These are phyloP conservation scores for Crucibulum laeve DNA, from an alignment of 768 basidiomycete species.

Conservation along the genomic window DNA sequence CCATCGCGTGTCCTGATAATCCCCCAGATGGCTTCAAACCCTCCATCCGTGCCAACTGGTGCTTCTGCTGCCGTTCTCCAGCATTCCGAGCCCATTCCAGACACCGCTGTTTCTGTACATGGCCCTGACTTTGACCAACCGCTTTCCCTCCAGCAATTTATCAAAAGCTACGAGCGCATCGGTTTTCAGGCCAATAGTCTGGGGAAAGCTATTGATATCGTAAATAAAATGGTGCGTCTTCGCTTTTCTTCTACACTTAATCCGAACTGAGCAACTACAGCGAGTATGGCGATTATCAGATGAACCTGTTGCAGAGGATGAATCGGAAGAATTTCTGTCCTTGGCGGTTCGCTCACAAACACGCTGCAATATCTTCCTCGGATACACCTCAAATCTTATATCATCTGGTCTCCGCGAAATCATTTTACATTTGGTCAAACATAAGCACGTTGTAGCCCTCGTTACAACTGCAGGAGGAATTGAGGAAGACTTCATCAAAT, in stretches of 20 bases:
- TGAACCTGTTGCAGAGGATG: conserved; percentile 68
- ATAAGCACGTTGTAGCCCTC: conserved; percentile 82
- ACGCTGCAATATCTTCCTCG: conserved; percentile 88
- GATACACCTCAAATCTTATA: conserved; percentile 98
- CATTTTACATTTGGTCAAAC: conserved; percentile 87
- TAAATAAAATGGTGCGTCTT: conserved; percentile 82
- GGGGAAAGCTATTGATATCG: conserved; percentile 82
- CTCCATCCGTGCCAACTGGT: conserved; percentile 31
- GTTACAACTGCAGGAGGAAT: conserved; percentile 98
- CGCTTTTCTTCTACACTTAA: neutral
- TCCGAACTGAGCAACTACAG: conserved; percentile 34
- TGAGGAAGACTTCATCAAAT: conserved; percentile 99
- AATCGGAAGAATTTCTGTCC: conserved; percentile 59
- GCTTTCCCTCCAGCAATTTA: conserved; percentile 61
- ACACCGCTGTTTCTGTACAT: conserved; percentile 63
- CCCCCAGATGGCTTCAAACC: neutral
- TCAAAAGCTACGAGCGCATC: conserved; percentile 81
- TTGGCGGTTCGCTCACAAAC: conserved; percentile 62
- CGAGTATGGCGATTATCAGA: conserved; percentile 87
- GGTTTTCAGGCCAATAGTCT: conserved; percentile 98
- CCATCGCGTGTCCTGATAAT: neutral
- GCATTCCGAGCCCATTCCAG: conserved; percentile 68
- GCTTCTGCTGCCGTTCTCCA: conserved; percentile 78
- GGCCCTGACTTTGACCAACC: conserved; percentile 85
- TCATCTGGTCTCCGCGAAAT: conserved; percentile 96